phyloP scores from a whole-genome alignment of 495 filamentous ascomycete genomes.

The Tuber umbilicatum region DNA sequence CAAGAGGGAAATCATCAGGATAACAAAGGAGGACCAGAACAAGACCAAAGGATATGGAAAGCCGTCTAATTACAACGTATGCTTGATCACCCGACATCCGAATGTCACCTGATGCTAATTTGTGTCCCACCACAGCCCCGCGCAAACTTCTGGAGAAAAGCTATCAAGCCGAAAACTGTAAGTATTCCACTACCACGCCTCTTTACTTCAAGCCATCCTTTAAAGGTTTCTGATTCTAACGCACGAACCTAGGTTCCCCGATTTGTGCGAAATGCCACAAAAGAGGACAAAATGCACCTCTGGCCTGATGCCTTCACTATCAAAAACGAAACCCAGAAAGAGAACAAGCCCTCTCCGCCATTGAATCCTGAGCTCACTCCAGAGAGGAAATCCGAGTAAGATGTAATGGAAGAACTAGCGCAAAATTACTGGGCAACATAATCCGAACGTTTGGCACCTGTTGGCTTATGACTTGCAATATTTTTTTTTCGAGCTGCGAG shows the following conservation, averaged over 20 bases:
- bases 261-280: constrained; percentile 53
- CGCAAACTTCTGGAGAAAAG: constrained; percentile 64
- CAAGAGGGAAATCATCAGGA: constrained; percentile 56
- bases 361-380: constrained; percentile 9
- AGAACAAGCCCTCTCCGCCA: constrained; percentile 5
- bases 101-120: neutral
- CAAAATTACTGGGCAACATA: neutral
- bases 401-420: neutral
- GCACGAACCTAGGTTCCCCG: constrained; percentile 46
- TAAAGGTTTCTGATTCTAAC: constrained; percentile 9
- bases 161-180: constrained; percentile 54
- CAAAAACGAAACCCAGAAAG: constrained; percentile 29
- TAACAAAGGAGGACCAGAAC: constrained; percentile 56
- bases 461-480: neutral
- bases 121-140: constrained; percentile 45
- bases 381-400: neutral
- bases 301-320: constrained; percentile 60
- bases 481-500: neutral
- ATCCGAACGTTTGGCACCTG: neutral
- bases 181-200: neutral
- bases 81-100: neutral
- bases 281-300: constrained; percentile 60
- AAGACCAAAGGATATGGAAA: constrained; percentile 60
- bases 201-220: constrained; percentile 5
- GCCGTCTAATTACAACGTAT: constrained; percentile 56